Conservation (phyloP, 1,284 basidiomycete species). For the Lentinula novae-zelandiae region DNA sequence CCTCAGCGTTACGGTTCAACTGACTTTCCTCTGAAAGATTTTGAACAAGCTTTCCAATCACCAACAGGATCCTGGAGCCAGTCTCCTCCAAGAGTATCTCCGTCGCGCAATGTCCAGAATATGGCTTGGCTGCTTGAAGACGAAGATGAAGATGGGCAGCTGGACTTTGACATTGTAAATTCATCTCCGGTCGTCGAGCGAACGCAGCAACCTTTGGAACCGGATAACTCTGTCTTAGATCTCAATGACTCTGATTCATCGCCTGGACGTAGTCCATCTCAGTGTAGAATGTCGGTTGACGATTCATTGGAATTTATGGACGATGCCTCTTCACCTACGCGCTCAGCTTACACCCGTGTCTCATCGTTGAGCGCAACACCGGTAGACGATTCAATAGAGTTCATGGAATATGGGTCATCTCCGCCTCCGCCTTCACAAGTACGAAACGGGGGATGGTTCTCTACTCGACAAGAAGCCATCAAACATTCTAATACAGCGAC, state of each 20-base stretch:
- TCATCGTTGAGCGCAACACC: not conserved
- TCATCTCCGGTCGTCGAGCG: constrained; percentile 38
- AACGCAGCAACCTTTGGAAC: not conserved
- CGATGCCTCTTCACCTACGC: too few species aligned
- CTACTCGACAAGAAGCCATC: not conserved
- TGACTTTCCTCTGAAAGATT: not conserved
- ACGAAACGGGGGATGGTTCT: not conserved
- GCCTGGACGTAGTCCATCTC: not conserved
- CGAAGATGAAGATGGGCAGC: constrained; percentile 56
- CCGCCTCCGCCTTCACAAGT: constrained; percentile 7
- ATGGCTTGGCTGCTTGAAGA: constrained; percentile 54
- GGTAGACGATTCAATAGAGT: not conserved
- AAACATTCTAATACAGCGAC: not conserved
- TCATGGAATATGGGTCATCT: not conserved
- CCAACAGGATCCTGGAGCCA: not conserved
- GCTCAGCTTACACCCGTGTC: not conserved
- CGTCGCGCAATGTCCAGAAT: constrained; percentile 24
- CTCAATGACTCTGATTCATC: not conserved
- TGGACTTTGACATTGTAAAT: constrained; percentile 42
- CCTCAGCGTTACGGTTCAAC: not conserved
- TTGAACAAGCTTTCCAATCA: constrained; percentile 5
- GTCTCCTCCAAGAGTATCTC: constrained; percentile 4
- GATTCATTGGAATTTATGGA: not conserved
- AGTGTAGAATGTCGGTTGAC: constrained; percentile 2
- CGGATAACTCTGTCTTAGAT: not conserved